These are phyloP conservation scores for Camellia sinensis DNA, from an alignment of 148 eudicot genomes.

Conservation along the genomic window DNA sequence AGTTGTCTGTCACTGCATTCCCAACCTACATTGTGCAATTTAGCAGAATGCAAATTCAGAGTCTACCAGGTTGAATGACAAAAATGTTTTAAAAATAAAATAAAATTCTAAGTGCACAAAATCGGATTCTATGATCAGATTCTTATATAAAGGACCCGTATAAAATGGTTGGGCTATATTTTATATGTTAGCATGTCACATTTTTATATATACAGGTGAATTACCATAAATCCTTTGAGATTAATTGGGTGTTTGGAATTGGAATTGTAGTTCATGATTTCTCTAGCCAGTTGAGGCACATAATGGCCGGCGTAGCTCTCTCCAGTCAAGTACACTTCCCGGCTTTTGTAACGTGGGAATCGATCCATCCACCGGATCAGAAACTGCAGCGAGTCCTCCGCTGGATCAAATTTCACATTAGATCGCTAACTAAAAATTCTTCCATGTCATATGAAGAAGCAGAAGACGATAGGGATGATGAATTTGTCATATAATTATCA, in stretches of 20 bases:
- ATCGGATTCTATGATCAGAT: too few species aligned
- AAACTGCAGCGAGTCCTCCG: slow-evolving; percentile 69
- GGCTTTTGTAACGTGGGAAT: slow-evolving; percentile 68
- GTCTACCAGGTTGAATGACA: too few species aligned
- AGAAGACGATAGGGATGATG: too few species aligned
- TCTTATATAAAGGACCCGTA: too few species aligned
- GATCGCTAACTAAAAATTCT: neutral
- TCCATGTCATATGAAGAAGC: too few species aligned
- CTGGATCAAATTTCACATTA: slow-evolving; percentile 30
- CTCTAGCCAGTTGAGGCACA: slow-evolving; percentile 83
- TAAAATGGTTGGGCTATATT: too few species aligned
- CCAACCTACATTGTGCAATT: slow-evolving; percentile 54
- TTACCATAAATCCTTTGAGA: slow-evolving; percentile 90
- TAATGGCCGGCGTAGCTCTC: slow-evolving; percentile 98
- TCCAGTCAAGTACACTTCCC: slow-evolving; percentile 69
- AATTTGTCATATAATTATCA: too few species aligned
- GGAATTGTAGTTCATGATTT: slow-evolving; percentile 60
- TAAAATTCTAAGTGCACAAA: too few species aligned
- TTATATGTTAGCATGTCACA: too few species aligned
- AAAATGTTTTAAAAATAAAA: too few species aligned
- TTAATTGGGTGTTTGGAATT: slow-evolving; percentile 49
- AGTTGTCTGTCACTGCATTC: slow-evolving; percentile 93
- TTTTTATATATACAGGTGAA: too few species aligned
- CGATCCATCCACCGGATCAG: slow-evolving; percentile 77
- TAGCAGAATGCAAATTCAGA: too few species aligned